Evolutionary conservation across 2,329 filamentous ascomycete species (phyloP), one percentile per base, ranked within the genome.

Genomic region (Rhinocladiella similis): DNA sequence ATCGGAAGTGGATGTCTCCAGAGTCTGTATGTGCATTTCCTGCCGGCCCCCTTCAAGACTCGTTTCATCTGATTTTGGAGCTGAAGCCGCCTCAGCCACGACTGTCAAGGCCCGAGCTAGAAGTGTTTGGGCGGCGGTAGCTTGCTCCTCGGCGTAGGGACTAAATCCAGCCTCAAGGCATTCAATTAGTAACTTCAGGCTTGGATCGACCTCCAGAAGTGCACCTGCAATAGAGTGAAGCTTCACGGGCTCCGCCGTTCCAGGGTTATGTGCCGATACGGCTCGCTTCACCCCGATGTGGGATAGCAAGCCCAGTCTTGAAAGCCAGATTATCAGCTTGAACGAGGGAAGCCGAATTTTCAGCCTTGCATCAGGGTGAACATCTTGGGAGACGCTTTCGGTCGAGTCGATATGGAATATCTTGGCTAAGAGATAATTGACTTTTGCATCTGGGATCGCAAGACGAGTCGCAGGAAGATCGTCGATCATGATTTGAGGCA

Each of bases 271-370:
- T 9, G 67, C 70, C 27, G 72, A 69, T 29, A 76, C 63, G 13
- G 74, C 73, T 49, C 68, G 68, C 42, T 75, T 69, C 27, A 78
- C 67, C n/a, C 72, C 74, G 47, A 69, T 69, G 6, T 65, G 53
- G 14, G 68, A 73, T 3, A 79, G 54, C 25, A 75, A 68, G 16
- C 74, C 72, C 6, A 69, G 55, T 12, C 68, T 61, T 45, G 74
- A 68, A 12, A 79, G 69, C 75, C 75, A 78, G 29, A 70, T 59
- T 49, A 74, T 73, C 57, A 63, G 53, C 73, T 63, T 16, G 60
- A 66, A 13, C 74, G 63, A 46, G 63, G 69, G 49, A 63, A 66
- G 7, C 64, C 60, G 13, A 65, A 66, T 25, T 65, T 65, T 27
- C 63, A 70, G 62, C 7, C 63, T 67, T 16, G 50, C 42, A 36